Evolutionary conservation across 345 rosid species (phyloP).

Genomic region (Ceriops zippeliana): DNA sequence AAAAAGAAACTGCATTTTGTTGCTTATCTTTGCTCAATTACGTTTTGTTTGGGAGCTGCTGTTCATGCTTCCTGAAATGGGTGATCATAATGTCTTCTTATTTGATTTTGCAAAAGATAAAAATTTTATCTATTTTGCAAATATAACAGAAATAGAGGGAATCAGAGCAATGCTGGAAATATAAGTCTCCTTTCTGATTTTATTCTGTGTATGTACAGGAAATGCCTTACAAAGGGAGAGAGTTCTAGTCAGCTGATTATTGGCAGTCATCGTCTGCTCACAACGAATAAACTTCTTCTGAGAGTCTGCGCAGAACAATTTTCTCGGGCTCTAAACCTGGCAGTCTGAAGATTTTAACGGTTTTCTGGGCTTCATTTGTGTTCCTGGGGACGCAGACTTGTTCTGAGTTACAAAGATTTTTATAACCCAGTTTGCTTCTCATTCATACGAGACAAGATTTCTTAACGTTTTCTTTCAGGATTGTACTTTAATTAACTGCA

Average conservation of each 20-base stretch:
- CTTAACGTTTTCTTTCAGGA: not conserved
- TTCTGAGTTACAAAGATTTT: constrained; percentile 21
- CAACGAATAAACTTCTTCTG: constrained; percentile 16
- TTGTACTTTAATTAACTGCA: not conserved
- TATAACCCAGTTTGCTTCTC: constrained; percentile 19
- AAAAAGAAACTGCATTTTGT: not conserved
- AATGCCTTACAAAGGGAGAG: constrained; percentile 67
- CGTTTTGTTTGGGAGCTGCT: not conserved
- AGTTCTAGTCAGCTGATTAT: constrained; percentile 30
- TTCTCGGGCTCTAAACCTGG: constrained; percentile 9
- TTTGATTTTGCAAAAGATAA: too few species aligned
- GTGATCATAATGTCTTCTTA: too few species aligned
- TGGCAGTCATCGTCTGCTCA: not conserved
- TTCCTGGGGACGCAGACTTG: not conserved
- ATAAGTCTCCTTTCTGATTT: not conserved
- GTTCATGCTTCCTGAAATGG: too few species aligned
- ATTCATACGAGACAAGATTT: constrained; percentile 13
- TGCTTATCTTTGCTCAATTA: too few species aligned
- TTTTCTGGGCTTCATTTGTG: not conserved
- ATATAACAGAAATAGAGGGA: too few species aligned
- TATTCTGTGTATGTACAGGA: constrained; percentile 38
- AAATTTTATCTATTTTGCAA: too few species aligned
- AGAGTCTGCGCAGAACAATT: constrained; percentile 15
- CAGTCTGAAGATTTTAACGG: constrained; percentile 4
- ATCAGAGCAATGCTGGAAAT: not conserved